Evolutionary conservation across 192 early-diverging fungal species (phyloP).

Genomic region (Martensiomyces pterosporus): DNA sequence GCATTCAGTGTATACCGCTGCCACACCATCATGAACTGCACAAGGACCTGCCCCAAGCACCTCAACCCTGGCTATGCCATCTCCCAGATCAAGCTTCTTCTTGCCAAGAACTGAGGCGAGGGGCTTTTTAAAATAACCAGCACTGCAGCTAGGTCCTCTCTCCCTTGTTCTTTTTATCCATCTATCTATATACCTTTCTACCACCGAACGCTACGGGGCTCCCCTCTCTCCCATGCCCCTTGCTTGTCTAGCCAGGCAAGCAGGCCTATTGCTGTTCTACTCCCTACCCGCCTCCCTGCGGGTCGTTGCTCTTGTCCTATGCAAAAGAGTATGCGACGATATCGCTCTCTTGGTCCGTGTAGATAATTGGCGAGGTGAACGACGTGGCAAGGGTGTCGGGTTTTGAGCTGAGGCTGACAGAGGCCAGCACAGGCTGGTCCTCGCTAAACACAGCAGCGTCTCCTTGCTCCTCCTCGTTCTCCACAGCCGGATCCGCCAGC

Average conservation of each 20-base stretch:
- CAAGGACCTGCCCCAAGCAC: conserved; percentile 96
- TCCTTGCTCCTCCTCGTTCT: neutral
- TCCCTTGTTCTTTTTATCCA: neutral
- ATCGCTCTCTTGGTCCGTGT: conserved; percentile 17
- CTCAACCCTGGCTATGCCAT: conserved; percentile 96
- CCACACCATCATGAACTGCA: conserved; percentile 99
- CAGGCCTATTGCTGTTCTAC: too few relatives aligned
- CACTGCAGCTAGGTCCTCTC: conserved; percentile 50
- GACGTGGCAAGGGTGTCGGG: conserved; percentile 25
- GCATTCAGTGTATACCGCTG: conserved; percentile 97
- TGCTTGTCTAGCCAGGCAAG: too few relatives aligned
- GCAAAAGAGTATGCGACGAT: conserved; percentile 8
- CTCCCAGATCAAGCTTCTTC: conserved; percentile 91
- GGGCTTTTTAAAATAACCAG: too few relatives aligned
- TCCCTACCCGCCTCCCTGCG: too few relatives aligned
- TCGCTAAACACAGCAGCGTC: neutral
- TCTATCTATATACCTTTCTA: too few relatives aligned
- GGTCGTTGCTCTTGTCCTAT: too few relatives aligned
- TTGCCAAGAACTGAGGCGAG: conserved; percentile 62
- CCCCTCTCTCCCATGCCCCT: too few relatives aligned
- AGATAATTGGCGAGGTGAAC: conserved; percentile 12
- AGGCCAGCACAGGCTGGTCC: neutral
- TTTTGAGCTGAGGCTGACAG: conserved; percentile 15
- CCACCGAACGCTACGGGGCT: too few relatives aligned
- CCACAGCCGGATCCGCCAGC: conserved; percentile 3